Evolutionary conservation across 2,329 filamentous ascomycete genomes (phyloP), one percentile per base, ranked within the genome.

Genomic region (Cladophialophora exuberans): DNA sequence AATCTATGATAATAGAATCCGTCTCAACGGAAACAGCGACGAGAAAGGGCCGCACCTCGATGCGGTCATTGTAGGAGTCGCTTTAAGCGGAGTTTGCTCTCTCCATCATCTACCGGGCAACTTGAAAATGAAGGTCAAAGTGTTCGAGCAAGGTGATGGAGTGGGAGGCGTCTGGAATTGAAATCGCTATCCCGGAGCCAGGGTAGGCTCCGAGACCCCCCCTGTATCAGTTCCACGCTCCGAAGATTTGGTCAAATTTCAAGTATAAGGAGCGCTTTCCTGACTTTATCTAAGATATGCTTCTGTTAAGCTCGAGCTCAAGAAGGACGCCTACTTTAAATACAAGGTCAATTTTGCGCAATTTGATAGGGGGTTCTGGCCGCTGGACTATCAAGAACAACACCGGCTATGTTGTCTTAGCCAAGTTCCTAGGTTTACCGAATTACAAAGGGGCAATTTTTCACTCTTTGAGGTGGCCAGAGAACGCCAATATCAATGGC

Each of bases 401-500:
- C 10, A 33, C 30, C 3, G 15, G 10, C 3, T 11, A 3, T n/a
- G 15, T n/a, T 2, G 30, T n/a, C 3, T 11, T 2, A 3, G 30
- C 84, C 0, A 36, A 50, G 11, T 30, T 42, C 25, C 28, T 49
- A 83, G 81, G 76, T 75, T 75, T 85, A 56, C 76, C 70, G 6
- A 82, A 15, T 23, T 87, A 85, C 74, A 76, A 82, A 52, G 85
- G 85, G 13, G 66, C 75, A n/a, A 75, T 84, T 6, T 76, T 83
- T 62, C 83, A 86, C 66, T 80, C 81, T 0, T 82, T 81, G 0
- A 80, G 80, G 66, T 85, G 83, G 83, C 83, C 83, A 1, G 41
- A 55, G 20, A 69, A 77, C 1, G 73, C 79, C 4, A 74, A 80
- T 43, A 76, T 85, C 20, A 75, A 75, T 35, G 77, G 77, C 48